Evolutionary conservation across 257 asterid genomes (phyloP), one percentile per base, ranked within the genome.

Genomic region (Craterostigma plantagineum): DNA sequence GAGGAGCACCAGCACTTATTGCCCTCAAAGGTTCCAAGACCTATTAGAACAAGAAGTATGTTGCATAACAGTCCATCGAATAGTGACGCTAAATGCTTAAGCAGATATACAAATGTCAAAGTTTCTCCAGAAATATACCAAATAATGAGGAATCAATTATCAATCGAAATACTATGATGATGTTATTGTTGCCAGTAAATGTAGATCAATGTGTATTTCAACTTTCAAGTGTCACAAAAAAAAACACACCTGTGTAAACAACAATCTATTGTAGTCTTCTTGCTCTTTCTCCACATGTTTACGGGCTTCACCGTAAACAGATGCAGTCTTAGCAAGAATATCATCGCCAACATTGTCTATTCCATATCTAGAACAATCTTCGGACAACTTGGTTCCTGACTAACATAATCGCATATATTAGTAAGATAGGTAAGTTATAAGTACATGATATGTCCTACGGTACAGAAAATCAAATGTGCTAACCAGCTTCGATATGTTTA

Each of bases 401-500:
- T 70, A 62, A 49, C 75, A 66, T 35, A 50, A 61, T 42, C 30
- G 39, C 63, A 53, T 53, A 42, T 23, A 23, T 23, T 23, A 23
- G 30, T 23, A 23, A 23, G 30, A 23, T 23, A 23, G 6, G 30
- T 23, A 23, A 23, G 6, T 23, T 23, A 2, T n/a, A n/a, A n/a
- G n/a, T n/a, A n/a, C n/a, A n/a, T n/a, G n/a, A n/a, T n/a, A 2
- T 23, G 30, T 23, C 30, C 30, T 23, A 2, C 4, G 30, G 6
- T 23, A 23, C 30, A 23, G 30, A 23, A 57, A 46, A 18, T 41
- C 45, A 53, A 50, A 50, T 42, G 50, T 48, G 42, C 70, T 62
- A 53, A 90, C 95, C 98, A 62, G 93, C 92, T 79, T 90, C 98
- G 50, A 90, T 77, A 71, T 90, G 95, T 68, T 75, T 90, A 66